Evolutionary conservation across 331 rosid species (phyloP), one percentile per base, ranked within the genome.

Genomic region (Malus hybrid): DNA sequence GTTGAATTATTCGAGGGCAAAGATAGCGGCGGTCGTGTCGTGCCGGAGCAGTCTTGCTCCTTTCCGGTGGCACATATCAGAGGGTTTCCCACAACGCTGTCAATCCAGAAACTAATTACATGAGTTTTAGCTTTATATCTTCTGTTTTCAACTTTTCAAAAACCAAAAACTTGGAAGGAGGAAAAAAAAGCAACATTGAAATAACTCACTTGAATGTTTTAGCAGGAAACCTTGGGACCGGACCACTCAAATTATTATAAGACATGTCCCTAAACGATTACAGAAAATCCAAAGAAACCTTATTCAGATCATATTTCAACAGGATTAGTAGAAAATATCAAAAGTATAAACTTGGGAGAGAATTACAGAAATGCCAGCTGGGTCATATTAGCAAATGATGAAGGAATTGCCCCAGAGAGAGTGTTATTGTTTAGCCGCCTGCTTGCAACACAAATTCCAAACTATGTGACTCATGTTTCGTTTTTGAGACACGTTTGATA

Each of bases 401-500:
- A 65, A 81, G 93, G 99, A 84, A 95, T 90, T 63, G 84, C 76
- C 60, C 97, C 99, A 42, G 82, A 73, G 22, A 95, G 80, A 78
- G 85, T 89, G 80, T 95, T 95, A 70, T 92, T 95, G 80, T 89
- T 91, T 67, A 95, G 82, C 88, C 92, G 71, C 92, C 99, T 94
- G 85, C 80, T 83, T 70, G 59, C 83, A 80, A 77, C 74, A 76
- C 80, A 88, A 82, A 83, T 70, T 81, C 81, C 70, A 56, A 32
- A 18, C 67, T 28, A 14, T 63, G 32, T 29, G 36, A 29, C 64
- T 59, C 4, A 59, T 20, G 71, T 13, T 27, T 19, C 29, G 39
- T 33, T n/a, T 19, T 60, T 44, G 15, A 44, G 50, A 1, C 15
- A 10, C 50, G 5, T 44, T 44, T 44, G 50, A 44, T 44, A 44